Evolutionary conservation across 1,284 basidiomycete genomes (phyloP).

Genomic region (Abortiporus biennis): DNA sequence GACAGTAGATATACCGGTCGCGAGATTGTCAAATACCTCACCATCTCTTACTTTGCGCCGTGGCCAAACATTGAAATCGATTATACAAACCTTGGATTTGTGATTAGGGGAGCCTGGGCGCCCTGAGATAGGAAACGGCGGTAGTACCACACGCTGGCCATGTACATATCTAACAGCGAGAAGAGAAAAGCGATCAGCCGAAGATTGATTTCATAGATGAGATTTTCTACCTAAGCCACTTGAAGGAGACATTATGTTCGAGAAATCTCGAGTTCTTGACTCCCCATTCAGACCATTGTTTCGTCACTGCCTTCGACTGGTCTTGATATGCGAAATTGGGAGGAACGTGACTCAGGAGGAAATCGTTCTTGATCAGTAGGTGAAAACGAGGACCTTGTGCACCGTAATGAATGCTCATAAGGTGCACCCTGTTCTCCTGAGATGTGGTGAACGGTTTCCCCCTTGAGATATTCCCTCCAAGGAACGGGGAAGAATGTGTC

Average conservation of each 20-base stretch:
- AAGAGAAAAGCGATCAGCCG: neutral
- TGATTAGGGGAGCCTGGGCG: conserved; percentile 1
- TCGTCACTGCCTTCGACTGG: conserved; percentile 5
- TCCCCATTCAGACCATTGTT: conserved; percentile 44
- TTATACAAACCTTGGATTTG: conserved; percentile 9
- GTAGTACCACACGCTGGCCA: conserved; percentile 34
- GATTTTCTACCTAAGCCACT: conserved; percentile 11
- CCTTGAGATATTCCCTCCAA: conserved; percentile 17
- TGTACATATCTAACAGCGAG: conserved; percentile 36
- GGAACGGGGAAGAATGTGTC: conserved; percentile 30
- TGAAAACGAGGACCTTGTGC: conserved; percentile 19
- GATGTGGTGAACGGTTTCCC: conserved; percentile 31
- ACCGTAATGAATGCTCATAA: conserved; percentile 33
- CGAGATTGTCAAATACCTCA: conserved; percentile 1
- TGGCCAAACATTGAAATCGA: conserved; percentile 31
- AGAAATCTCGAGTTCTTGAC: conserved; percentile 33
- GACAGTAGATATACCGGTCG: neutral
- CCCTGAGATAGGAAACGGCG: conserved; percentile 10
- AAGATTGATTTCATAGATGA: conserved; percentile 3
- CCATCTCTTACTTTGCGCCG: conserved; percentile 8
- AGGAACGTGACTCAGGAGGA: conserved; percentile 26
- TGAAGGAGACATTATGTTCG: conserved; percentile 18
- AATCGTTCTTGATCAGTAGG: conserved; percentile 31
- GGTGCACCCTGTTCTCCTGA: conserved; percentile 36
- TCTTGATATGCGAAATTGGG: neutral